phyloP scores from a whole-genome alignment of 2,329 filamentous ascomycete species.

The Colletotrichum tropicale region DNA sequence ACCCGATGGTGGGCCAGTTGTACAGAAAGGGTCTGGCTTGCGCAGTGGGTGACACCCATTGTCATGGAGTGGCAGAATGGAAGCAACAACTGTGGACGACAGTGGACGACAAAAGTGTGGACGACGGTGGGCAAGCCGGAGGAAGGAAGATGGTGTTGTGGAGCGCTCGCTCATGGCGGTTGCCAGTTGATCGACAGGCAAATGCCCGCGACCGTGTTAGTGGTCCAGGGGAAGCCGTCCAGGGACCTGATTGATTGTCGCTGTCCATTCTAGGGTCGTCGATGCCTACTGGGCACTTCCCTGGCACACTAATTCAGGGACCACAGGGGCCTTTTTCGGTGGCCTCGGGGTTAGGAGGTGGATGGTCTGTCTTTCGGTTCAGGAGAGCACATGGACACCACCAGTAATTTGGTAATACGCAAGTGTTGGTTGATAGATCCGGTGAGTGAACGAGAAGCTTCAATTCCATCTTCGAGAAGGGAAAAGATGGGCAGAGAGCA shows the following conservation, averaged over 20 bases:
- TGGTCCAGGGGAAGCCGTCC: background rate
- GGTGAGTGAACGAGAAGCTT: background rate
- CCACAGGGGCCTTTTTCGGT: conserved; percentile 8
- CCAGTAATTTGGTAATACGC: background rate
- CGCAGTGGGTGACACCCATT: background rate
- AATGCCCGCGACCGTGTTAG: conserved; percentile 3
- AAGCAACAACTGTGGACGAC: background rate
- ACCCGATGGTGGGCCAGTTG: background rate
- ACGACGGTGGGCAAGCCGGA: no score
- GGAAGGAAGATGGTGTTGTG: background rate
- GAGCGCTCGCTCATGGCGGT: background rate
- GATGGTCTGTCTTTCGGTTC: background rate
- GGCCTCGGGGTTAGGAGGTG: background rate
- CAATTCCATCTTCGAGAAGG: background rate
- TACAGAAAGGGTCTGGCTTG: conserved; percentile 1
- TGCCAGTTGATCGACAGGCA: conserved; percentile 13
- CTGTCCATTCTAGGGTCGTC: background rate
- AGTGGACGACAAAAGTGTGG: no score
- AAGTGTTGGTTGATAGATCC: background rate
- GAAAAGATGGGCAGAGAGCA: background rate
- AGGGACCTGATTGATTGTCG: conserved; percentile 5
- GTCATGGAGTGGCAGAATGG: background rate
- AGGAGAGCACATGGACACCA: background rate
- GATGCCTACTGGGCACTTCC: background rate
- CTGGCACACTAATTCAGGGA: conserved; percentile 14